These are phyloP conservation scores for Xylaria multiplex DNA, from an alignment of 2,329 filamentous ascomycete genomes.

Conservation along the genomic window DNA sequence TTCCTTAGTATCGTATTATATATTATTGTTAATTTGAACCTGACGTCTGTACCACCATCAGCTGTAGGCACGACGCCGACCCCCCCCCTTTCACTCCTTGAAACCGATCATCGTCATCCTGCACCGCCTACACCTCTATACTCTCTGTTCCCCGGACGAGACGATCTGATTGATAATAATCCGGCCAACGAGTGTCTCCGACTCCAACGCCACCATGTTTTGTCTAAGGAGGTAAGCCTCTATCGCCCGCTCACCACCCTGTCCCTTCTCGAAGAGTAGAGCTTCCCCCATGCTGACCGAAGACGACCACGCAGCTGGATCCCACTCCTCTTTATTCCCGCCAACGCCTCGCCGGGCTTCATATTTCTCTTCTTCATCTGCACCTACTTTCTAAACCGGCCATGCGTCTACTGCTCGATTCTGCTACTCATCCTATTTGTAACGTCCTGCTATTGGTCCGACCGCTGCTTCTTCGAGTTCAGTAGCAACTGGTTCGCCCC, in stretches of 20 bases:
- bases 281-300: conserved; percentile 19
- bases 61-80: conserved; percentile 10
- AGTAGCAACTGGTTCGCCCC: conserved; percentile 92
- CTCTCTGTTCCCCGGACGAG: not conserved
- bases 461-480: conserved; percentile 93
- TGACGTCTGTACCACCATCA: conserved; percentile 6
- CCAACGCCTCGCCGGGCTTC: conserved; percentile 85
- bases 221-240: conserved; percentile 66
- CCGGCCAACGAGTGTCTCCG: not conserved
- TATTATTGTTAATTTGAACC: conserved; percentile 10
- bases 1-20: conserved; percentile 1
- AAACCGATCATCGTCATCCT: not conserved
- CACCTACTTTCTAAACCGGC: conserved; percentile 95
- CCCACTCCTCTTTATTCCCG: conserved; percentile 87
- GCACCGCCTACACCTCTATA: not conserved
- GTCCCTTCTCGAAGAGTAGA: conserved; percentile 1
- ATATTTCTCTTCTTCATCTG: conserved; percentile 90
- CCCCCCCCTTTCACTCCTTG: conserved; percentile 9
- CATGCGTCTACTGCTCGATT: conserved; percentile 97
- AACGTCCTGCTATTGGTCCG: conserved; percentile 89
- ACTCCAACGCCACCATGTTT: conserved; percentile 60
- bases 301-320: conserved; percentile 71
- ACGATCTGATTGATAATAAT: not conserved
- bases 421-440: conserved; percentile 94
- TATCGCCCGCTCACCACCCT: conserved; percentile 2